A percentile compares a stretch with the other conserved stretches of the same genome.
Conservation (phyloP, 345 rosid genomes). For the Camelina neglecta region DNA sequence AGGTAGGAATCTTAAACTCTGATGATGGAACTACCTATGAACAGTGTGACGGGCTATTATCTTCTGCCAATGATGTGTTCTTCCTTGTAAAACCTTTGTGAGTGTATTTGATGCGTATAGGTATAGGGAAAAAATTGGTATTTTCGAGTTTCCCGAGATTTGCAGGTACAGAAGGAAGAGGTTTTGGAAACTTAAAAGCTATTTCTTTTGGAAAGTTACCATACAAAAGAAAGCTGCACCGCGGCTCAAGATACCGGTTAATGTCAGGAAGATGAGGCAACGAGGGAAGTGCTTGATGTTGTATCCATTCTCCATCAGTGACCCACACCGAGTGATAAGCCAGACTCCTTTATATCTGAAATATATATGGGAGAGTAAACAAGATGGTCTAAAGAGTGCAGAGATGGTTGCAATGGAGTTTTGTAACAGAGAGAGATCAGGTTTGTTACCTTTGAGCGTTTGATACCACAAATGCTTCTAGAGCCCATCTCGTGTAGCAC, state of each 20-base stretch:
- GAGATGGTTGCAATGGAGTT: constrained; percentile 25
- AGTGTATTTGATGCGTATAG: constrained; percentile 1
- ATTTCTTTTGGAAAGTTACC: constrained; percentile 70
- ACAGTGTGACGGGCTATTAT: constrained; percentile 19
- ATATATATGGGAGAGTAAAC: constrained; percentile 26
- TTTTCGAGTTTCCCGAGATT: constrained; percentile 24
- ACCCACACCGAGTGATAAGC: constrained; percentile 92
- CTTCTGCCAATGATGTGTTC: constrained; percentile 30
- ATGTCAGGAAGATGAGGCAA: constrained; percentile 59
- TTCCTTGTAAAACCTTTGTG: constrained; percentile 29
- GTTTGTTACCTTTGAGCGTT: constrained; percentile 83
- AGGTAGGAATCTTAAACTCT: constrained; percentile 29
- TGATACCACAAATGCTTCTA: constrained; percentile 92
- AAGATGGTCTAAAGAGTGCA: constrained; percentile 8
- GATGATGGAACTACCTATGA: constrained; percentile 36
- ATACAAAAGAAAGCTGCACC: constrained; percentile 63
- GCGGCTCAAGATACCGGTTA: constrained; percentile 66
- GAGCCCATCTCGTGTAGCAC: constrained; percentile 92
- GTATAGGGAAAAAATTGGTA: constrained; percentile 24
- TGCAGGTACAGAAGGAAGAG: constrained; percentile 34
- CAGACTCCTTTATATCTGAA: constrained; percentile 93
- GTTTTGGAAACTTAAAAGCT: constrained; percentile 26
- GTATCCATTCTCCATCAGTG: constrained; percentile 66
- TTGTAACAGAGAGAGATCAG: constrained; percentile 10
- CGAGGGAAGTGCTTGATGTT: constrained; percentile 68